Percentiles rank a stretch among this genome's conserved stretches.
These are phyloP conservation scores for Exophiala viscosa DNA, from an alignment of 2,329 filamentous ascomycete genomes.

Conservation along the genomic window DNA sequence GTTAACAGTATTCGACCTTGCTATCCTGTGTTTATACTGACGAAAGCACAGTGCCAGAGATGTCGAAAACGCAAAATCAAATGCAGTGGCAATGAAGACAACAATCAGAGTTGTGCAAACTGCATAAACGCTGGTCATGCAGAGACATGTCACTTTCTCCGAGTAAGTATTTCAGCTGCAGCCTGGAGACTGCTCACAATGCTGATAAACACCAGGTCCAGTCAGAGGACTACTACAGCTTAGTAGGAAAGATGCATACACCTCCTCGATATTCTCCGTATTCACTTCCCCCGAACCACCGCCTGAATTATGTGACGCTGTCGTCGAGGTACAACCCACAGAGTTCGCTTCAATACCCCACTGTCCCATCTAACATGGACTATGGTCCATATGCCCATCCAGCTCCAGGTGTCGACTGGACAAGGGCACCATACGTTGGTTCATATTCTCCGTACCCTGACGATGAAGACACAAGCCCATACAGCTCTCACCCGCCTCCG, in stretches of 20 bases:
- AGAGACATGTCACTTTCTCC: constrained; percentile 67
- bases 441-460: constrained; percentile 33
- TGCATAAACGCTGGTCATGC: constrained; percentile 68
- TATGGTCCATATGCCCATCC: constrained; percentile 13
- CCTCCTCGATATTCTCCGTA: constrained; percentile 23
- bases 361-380: constrained; percentile 11
- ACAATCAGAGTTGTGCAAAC: constrained; percentile 74
- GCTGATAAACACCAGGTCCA: constrained; percentile 12
- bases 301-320: constrained; percentile 15
- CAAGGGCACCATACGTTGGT: constrained; percentile 15
- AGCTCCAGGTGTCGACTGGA: constrained; percentile 16
- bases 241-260: constrained; percentile 8
- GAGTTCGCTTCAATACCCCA: constrained; percentile 11
- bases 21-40: neutral
- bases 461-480: constrained; percentile 33
- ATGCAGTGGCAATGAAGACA: constrained; percentile 79
- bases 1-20: constrained; percentile 2
- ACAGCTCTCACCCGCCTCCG: constrained; percentile 33
- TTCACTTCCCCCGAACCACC: constrained; percentile 14
- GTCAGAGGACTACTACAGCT: constrained; percentile 4
- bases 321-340: constrained; percentile 16
- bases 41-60: constrained; percentile 65
- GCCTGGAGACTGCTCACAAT: neutral
- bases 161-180: constrained; percentile 51
- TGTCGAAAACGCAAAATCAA: constrained; percentile 93